These are phyloP conservation scores for Coriolopsis trogii DNA, from an alignment of 1,284 basidiomycete species.

Conservation along the genomic window DNA sequence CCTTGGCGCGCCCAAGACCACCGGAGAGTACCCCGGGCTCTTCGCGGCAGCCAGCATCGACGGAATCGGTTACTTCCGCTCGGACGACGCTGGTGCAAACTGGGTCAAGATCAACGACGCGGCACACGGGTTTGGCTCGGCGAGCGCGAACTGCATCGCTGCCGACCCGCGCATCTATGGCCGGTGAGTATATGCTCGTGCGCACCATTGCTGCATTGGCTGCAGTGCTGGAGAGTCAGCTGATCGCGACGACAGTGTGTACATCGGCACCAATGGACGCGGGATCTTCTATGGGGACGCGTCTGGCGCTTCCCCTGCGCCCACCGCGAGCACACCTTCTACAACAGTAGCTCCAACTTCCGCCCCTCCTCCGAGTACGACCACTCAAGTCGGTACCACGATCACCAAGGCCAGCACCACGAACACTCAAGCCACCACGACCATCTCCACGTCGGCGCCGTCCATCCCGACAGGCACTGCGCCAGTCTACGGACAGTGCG, in stretches of 20 bases:
- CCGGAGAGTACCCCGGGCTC: constrained; percentile 56
- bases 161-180: constrained; percentile 59
- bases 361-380: constrained; percentile 9
- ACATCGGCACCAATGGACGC: constrained; percentile 66
- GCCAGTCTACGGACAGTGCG: constrained; percentile 47
- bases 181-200: constrained; percentile 43
- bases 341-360: constrained; percentile 9
- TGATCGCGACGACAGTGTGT: too few relatives aligned
- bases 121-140: constrained; percentile 60
- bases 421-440: constrained; percentile 10
- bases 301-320: constrained; percentile 41
- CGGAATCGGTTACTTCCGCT: constrained; percentile 57
- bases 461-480: constrained; percentile 32
- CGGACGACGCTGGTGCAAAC: constrained; percentile 57
- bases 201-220: too few relatives aligned
- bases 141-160: constrained; percentile 49
- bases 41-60: constrained; percentile 58
- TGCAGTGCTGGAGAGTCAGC: too few relatives aligned
- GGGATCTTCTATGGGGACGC: constrained; percentile 65
- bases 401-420: too few relatives aligned
- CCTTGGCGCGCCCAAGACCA: constrained; percentile 53
- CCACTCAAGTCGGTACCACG: constrained; percentile 10
- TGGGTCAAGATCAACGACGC: constrained; percentile 68
- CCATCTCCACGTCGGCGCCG: constrained; percentile 30
- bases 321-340: constrained; percentile 35